Percentiles rank a stretch among this genome's conserved stretches.
These are phyloP conservation scores for Pythium periplocum DNA, from an alignment of 352 stramenopile species.

Conservation along the genomic window DNA sequence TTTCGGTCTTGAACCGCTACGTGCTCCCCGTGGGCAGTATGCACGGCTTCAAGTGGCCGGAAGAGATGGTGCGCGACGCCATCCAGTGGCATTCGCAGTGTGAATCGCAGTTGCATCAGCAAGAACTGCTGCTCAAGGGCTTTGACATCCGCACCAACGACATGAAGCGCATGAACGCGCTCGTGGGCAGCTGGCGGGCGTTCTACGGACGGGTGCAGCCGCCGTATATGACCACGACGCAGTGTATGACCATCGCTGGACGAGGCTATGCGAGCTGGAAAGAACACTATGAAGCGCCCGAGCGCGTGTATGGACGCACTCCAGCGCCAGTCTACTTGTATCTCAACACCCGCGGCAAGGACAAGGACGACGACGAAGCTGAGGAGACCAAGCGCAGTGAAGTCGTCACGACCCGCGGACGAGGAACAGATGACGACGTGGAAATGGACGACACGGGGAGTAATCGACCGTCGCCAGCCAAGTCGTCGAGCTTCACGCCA, in stretches of 20 bases:
- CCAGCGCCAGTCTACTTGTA: constrained; percentile 47
- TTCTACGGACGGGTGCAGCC: constrained; percentile 9
- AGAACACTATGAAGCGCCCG: not conserved
- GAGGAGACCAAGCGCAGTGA: not conserved
- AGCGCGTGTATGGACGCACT: constrained; percentile 5
- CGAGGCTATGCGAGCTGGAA: constrained; percentile 12
- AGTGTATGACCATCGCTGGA: constrained; percentile 1
- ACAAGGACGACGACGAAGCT: constrained; percentile 1
- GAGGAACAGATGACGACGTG: constrained; percentile 20
- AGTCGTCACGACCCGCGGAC: constrained; percentile 1
- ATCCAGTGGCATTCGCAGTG: constrained; percentile 51
- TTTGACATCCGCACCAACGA: constrained; percentile 2
- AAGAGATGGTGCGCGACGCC: constrained; percentile 37
- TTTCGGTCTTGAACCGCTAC: constrained; percentile 52
- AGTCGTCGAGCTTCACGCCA: too few species aligned
- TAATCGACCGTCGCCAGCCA: too few species aligned
- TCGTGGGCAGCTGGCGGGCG: constrained; percentile 3
- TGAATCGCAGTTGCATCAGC: constrained; percentile 31
- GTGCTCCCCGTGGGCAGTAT: constrained; percentile 35
- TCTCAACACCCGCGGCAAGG: constrained; percentile 29
- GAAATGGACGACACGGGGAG: constrained; percentile 15
- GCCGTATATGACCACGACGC: constrained; percentile 5
- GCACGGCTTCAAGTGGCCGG: constrained; percentile 32
- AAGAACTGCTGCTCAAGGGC: not conserved
- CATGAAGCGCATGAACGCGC: constrained; percentile 2